phyloP scores from a whole-genome alignment of 352 stramenopile species.

The Globisporangium perplexum region DNA sequence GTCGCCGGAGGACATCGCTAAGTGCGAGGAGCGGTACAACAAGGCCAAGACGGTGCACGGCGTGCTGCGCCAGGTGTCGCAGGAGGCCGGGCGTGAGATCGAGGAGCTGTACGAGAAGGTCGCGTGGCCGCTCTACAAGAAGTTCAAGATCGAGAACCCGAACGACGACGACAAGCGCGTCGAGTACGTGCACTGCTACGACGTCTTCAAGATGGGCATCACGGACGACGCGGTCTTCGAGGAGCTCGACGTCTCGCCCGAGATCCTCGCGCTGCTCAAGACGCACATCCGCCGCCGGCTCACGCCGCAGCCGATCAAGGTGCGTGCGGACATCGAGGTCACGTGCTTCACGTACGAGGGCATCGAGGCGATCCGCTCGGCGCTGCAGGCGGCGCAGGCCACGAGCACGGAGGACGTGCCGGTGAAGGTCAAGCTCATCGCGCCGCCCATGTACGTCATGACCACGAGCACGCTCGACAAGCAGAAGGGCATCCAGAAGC shows the following conservation, averaged over 20 bases:
- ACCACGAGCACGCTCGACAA: conserved; percentile 98
- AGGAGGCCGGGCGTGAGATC: conserved; percentile 70
- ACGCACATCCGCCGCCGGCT: conserved; percentile 96
- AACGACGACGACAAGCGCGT: conserved; percentile 80
- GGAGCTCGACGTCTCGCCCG: conserved; percentile 86
- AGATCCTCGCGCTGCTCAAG: conserved; percentile 90
- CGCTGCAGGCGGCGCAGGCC: conserved; percentile 89
- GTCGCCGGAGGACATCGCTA: conserved; percentile 98
- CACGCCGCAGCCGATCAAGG: conserved; percentile 99
- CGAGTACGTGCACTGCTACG: conserved; percentile 97
- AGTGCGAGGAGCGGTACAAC: conserved; percentile 99
- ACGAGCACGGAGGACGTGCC: conserved; percentile 87
- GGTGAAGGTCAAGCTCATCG: conserved; percentile 99
- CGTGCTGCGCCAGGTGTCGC: conserved; percentile 82
- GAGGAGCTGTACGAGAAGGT: conserved; percentile 88
- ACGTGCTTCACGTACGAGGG: conserved; percentile 99
- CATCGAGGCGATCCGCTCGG: conserved; percentile 97
- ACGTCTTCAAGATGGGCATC: conserved; percentile 99
- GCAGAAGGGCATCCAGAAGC: conserved; percentile 94
- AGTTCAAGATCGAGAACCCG: conserved; percentile 86
- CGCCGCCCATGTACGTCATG: conserved; percentile 99
- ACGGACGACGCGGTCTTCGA: conserved; percentile 85
- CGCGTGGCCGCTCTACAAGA: conserved; percentile 98
- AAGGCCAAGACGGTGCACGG: conserved; percentile 99
- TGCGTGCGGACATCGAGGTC: conserved; percentile 99